Base-by-base conservation (phyloP, 2,329 filamentous ascomycete genomes). In the Aspergillus amoenus region DNA sequence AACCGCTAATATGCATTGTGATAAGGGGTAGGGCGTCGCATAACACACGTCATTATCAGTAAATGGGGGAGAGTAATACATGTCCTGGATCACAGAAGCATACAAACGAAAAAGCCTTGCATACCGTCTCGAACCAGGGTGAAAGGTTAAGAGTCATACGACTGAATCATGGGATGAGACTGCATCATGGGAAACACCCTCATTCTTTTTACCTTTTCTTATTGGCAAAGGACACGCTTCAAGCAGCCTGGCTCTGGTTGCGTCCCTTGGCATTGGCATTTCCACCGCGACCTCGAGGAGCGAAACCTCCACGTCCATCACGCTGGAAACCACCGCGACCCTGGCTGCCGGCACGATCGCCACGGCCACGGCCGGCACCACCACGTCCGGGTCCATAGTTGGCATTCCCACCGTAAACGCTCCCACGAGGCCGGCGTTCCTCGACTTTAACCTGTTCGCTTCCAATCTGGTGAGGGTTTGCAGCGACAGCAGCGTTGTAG, bases 381-480 rank as follows among this genome's bases (percentile, higher is more conserved):
- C 88, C 87, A 60, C 88, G 85, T 64, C 81, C 82, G 61, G 83
- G 74, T 64, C 80, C 80, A 59, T 82, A 78, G 66, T 81, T 81
- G 71, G 85, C 86, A 76, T 86, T 88, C 70, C 85, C 85, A 57
- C 89, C 89, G 64, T 87, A 90, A 55, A 86, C 84, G 61, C 80
- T 83, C 45, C 86, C 80, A 76, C 91, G 91, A 66, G 89, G 85
- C 64, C 91, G 91, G 62, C 94, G 92, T 73, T 93, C 90, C 78
- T 97, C 94, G 56, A 99, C 89, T 61, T 85, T 82, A 67, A 99
- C 88, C 68, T 85, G 87, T 75, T 96, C 89, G 65, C 87, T 89
- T 67, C 89, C 90, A 62, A 99, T 85, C 44, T 84, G 83, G 78
- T 96, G 91, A 37, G 93, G 93, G 79, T 95, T 97, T 66, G 88